Base-by-base conservation (phyloP, 768 basidiomycete genomes). In the Mycena polygramma region DNA sequence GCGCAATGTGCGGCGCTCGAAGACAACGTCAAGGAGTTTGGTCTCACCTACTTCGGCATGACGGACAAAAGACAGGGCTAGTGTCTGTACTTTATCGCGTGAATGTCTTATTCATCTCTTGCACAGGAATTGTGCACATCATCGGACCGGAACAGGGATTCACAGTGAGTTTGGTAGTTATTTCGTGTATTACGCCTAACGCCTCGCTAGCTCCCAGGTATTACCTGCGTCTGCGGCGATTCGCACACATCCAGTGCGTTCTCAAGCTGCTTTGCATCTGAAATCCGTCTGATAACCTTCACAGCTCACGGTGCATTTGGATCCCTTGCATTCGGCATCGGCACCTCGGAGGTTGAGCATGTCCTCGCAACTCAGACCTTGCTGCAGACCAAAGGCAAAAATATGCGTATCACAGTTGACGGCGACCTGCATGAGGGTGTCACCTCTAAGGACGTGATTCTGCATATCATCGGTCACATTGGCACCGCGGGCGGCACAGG, bases 61-160 rank as follows among this genome's bases (percentile, higher is more conserved):
- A 90, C 90, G 46, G 95, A 97, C 79, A 89, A 92, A 65, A 89
- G 95, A 69, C 95, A 97, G 84, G 95, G 94, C 91, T 75, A 71
- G 80, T 66, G 37, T n/a, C 22, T 58, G 43, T 15, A 36, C 37
- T 58, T 41, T 39, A 51, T 30, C 37, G 54, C 22, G 26, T 43
- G 41, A 62, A 4, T 7, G 51, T 57, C 30, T 48, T 48, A 11
- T 67, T 68, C 30, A 55, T 53, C 48, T 73, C 7, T 54, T 61
- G 26, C 36, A 35, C 71, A 93, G 92, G 91, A 68, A 94, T 93
- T 72, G 92, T 94, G 9, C 94, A 97, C 80, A 86, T 97, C 72
- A 97, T 97, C 77, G 95, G 95, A 53, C 95, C 95, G 58, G 95
- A 97, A 78, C 95, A 97, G 83, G 95, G 95, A 46, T 97, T 97